Conservation (phyloP, 495 filamentous ascomycete species). For the Penicillium coprophilum region DNA sequence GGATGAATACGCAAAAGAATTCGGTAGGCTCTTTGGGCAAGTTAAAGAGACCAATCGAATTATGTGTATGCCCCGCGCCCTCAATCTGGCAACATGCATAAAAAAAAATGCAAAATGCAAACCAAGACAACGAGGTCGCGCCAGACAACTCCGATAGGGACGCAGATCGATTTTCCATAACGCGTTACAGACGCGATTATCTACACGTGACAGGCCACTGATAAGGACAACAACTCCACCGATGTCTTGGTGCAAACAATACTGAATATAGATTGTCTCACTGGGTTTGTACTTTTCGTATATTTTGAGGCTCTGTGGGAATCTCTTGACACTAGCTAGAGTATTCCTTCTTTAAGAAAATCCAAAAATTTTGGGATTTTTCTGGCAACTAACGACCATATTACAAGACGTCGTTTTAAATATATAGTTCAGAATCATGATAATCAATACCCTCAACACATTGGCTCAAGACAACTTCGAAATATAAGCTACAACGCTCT, state of each 20-base stretch:
- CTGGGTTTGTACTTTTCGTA: neutral
- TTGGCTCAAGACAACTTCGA: neutral
- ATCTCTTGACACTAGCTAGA: neutral
- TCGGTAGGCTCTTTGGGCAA: slow-evolving; percentile 24
- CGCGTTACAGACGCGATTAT: slow-evolving; percentile 27
- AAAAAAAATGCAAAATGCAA: slow-evolving; percentile 18
- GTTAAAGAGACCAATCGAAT: slow-evolving; percentile 26
- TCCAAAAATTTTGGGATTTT: neutral
- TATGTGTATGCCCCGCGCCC: slow-evolving; percentile 18
- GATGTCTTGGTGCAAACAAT: neutral
- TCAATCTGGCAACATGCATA: slow-evolving; percentile 35
- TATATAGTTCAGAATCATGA: neutral
- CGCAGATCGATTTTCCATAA: slow-evolving; percentile 11
- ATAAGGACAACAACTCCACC: slow-evolving; percentile 20
- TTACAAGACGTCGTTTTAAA: neutral
- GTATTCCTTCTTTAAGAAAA: no score
- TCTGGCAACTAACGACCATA: neutral
- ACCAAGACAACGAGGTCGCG: slow-evolving; percentile 2
- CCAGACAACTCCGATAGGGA: neutral
- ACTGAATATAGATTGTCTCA: neutral
- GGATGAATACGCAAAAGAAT: slow-evolving; percentile 30
- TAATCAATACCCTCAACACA: no score
- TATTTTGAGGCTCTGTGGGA: neutral
- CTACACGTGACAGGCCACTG: slow-evolving; percentile 31
- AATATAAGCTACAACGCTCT: neutral